These are phyloP conservation scores for Scutellaria minor DNA, from an alignment of 257 asterid genomes.

Conservation along the genomic window DNA sequence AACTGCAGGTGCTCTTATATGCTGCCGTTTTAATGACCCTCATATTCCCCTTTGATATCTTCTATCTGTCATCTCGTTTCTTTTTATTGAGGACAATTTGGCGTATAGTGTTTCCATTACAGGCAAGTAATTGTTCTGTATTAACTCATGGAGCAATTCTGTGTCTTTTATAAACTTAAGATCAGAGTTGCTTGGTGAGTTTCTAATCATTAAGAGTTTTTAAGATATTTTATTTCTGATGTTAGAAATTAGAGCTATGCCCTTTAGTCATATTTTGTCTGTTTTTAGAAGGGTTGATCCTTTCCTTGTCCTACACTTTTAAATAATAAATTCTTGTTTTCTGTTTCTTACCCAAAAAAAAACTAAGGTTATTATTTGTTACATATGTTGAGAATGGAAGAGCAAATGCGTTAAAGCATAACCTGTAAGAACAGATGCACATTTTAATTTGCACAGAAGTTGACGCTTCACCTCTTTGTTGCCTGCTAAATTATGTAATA, in stretches of 20 bases:
- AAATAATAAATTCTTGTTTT: too few relatives aligned
- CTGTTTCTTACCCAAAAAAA: too few relatives aligned
- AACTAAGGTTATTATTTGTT: not conserved
- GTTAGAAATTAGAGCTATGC: too few relatives aligned
- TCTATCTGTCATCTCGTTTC: slow-evolving; percentile 88
- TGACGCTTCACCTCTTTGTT: slow-evolving; percentile 24
- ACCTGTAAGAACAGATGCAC: slow-evolving; percentile 9
- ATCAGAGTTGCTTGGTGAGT: too few relatives aligned
- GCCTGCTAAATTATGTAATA: slow-evolving; percentile 18
- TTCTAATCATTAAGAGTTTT: too few relatives aligned
- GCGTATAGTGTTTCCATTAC: slow-evolving; percentile 86
- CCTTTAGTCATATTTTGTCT: too few relatives aligned
- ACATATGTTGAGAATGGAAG: slow-evolving; percentile 15
- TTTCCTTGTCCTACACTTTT: too few relatives aligned
- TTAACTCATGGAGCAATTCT: slow-evolving; percentile 20
- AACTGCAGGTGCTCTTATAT: slow-evolving; percentile 85
- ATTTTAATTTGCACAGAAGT: slow-evolving; percentile 6
- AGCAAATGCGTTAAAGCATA: slow-evolving; percentile 16
- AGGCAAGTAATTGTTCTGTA: slow-evolving; percentile 65
- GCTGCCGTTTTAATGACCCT: slow-evolving; percentile 81
- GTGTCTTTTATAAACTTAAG: not conserved
- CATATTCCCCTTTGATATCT: slow-evolving; percentile 92
- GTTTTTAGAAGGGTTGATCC: too few relatives aligned
- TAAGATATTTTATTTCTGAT: too few relatives aligned
- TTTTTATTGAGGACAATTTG: slow-evolving; percentile 87